phyloP scores from a whole-genome alignment of 768 basidiomycete genomes.

The Hemileccinum rubropunctum region DNA sequence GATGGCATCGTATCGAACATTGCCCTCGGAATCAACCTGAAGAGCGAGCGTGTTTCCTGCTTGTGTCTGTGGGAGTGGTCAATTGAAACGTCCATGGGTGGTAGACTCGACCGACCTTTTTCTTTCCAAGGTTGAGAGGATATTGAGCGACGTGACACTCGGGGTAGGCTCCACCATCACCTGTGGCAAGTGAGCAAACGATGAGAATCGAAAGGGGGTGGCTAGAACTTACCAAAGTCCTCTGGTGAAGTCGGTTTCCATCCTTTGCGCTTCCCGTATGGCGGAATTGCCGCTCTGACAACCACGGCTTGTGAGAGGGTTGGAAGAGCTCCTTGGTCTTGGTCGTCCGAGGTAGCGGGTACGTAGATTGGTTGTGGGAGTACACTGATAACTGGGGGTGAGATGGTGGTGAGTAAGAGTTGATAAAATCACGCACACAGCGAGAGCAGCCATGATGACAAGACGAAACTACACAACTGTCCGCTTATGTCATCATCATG shows the following conservation, averaged over 20 bases:
- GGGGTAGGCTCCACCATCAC: conserved; percentile 85
- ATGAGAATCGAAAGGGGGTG: neutral
- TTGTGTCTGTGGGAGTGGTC: conserved; percentile 55
- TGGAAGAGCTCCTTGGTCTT: conserved; percentile 44
- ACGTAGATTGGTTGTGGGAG: conserved; percentile 66
- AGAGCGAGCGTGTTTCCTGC: conserved; percentile 94
- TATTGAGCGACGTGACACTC: conserved; percentile 98
- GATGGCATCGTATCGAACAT: conserved; percentile 95
- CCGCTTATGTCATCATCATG: conserved; percentile 19
- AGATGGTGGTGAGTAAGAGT: neutral
- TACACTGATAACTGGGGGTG: conserved; percentile 39
- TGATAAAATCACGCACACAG: conserved; percentile 54
- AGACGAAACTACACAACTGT: conserved; percentile 23
- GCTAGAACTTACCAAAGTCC: conserved; percentile 69
- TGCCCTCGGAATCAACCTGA: conserved; percentile 95
- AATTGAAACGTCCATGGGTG: neutral
- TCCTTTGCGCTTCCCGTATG: conserved; percentile 79
- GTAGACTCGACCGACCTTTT: conserved; percentile 62
- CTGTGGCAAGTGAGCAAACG: conserved; percentile 34
- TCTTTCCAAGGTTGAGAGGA: conserved; percentile 91
- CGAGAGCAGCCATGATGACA: conserved; percentile 60
- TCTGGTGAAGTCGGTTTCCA: conserved; percentile 85
- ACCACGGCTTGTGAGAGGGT: conserved; percentile 40
- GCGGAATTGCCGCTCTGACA: conserved; percentile 58
- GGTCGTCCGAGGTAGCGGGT: conserved; percentile 55